These are phyloP conservation scores for Capsella bursapastoris DNA, from an alignment of 345 rosid species.

Conservation along the genomic window DNA sequence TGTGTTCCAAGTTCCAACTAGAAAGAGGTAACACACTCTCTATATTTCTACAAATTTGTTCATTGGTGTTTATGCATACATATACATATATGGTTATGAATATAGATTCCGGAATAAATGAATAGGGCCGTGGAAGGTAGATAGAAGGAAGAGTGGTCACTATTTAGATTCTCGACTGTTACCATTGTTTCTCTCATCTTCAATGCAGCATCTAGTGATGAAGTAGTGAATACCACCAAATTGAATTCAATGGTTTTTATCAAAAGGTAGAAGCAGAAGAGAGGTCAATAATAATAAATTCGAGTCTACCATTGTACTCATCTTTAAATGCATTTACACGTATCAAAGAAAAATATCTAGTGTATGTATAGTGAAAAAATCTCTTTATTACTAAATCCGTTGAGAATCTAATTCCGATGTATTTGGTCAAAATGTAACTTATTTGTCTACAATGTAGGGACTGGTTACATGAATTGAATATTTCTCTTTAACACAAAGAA, in stretches of 20 bases:
- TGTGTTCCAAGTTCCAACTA: neutral
- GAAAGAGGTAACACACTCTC: conserved; percentile 21
- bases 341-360: neutral
- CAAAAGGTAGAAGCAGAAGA: conserved; percentile 11
- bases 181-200: conserved; percentile 20
- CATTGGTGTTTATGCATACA: neutral
- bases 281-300: conserved; percentile 26
- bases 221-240: neutral
- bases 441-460: conserved; percentile 38
- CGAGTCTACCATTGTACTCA: conserved; percentile 12
- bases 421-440: conserved; percentile 33
- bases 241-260: neutral
- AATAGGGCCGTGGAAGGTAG: neutral
- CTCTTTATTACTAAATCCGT: neutral
- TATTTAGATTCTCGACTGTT: neutral
- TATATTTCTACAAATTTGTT: conserved; percentile 28
- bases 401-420: conserved; percentile 3
- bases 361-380: neutral
- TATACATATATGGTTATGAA: neutral
- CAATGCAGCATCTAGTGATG: neutral
- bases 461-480: neutral
- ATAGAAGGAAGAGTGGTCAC: neutral
- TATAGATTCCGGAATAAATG: neutral
- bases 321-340: neutral
- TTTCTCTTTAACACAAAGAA: neutral